Conservation (phyloP, 148 eudicot genomes). For the Amaranthus palmeri region DNA sequence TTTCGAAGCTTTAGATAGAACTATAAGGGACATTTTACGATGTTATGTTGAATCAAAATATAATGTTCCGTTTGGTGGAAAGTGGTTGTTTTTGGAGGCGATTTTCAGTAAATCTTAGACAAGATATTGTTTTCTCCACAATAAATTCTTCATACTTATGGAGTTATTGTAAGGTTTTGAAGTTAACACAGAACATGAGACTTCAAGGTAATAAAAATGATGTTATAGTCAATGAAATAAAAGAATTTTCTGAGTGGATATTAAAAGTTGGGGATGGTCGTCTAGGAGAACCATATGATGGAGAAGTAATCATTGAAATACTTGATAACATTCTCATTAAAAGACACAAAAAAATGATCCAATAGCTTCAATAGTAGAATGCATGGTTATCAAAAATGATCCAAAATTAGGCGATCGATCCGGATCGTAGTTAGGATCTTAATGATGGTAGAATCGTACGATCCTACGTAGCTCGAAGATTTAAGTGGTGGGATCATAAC, state of each 20-base stretch:
- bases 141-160: conserved; percentile 10
- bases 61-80: conserved; percentile 9
- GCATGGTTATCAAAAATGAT: too few relatives aligned
- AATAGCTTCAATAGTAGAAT: not conserved
- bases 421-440: too few relatives aligned
- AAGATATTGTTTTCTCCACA: conserved; percentile 14
- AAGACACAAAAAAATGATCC: not conserved
- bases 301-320: not conserved
- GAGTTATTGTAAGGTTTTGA: not conserved
- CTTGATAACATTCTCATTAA: not conserved
- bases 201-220: not conserved
- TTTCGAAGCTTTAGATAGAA: conserved; percentile 1
- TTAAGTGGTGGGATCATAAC: too few relatives aligned
- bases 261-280: conserved; percentile 10
- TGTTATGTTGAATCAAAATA: too few relatives aligned
- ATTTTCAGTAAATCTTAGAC: conserved; percentile 2
- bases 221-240: not conserved
- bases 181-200: conserved; percentile 1
- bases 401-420: too few relatives aligned
- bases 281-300: conserved; percentile 3
- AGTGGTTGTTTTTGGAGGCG: conserved; percentile 1
- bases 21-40: too few relatives aligned
- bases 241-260: conserved; percentile 8
- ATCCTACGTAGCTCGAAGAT: too few relatives aligned
- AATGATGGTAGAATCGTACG: too few relatives aligned